A percentile compares a stretch with the other conserved stretches of the same genome.
Evolutionary conservation across 148 eudicot species (phyloP).

Genomic region (Fallopia convolvulus): DNA sequence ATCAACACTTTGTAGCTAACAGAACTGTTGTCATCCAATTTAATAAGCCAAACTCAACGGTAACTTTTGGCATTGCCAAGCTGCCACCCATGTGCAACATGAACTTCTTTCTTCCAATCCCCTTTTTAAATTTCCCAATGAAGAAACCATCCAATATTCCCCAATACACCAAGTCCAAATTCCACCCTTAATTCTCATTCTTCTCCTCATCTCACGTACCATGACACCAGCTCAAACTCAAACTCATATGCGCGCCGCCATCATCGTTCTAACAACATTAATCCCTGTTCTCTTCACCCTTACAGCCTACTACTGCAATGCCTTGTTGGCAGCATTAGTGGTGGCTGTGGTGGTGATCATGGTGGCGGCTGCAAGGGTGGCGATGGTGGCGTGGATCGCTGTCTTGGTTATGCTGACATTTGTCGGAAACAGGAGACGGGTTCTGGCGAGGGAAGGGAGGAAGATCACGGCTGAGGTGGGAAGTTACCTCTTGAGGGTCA

Average conservation of each 20-base stretch:
- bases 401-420: constrained; percentile 32
- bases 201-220: background rate
- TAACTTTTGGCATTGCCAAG: background rate
- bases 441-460: constrained; percentile 28
- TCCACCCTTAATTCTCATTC: background rate
- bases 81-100: constrained; percentile 9
- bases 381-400: constrained; percentile 32
- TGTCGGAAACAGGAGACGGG: constrained; percentile 27
- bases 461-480: constrained; percentile 30
- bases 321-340: constrained; percentile 24
- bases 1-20: background rate
- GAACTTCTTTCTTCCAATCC: background rate
- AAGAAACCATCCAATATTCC: background rate
- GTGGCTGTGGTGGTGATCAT: constrained; percentile 24
- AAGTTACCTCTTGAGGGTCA: constrained; percentile 22
- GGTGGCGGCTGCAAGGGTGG: constrained; percentile 34
- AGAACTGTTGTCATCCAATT: background rate
- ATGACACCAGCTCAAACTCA: background rate
- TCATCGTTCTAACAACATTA: background rate
- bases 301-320: constrained; percentile 10
- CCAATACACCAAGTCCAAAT: background rate
- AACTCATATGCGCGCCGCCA: background rate
- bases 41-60: background rate
- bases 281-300: background rate
- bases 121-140: background rate